These are phyloP conservation scores for Vigna radiata DNA, from an alignment of 306 rosid species.

Conservation along the genomic window DNA sequence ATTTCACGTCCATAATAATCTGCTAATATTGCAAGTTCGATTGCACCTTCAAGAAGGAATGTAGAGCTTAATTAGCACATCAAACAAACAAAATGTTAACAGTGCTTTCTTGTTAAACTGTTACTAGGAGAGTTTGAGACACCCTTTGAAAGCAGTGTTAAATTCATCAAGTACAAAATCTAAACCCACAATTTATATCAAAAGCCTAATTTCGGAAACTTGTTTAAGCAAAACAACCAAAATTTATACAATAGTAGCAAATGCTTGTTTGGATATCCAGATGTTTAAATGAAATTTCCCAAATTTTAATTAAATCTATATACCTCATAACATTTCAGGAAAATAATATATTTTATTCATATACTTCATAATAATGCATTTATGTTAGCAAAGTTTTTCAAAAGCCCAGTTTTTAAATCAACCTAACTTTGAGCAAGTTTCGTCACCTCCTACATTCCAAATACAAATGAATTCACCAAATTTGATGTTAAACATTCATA, in stretches of 20 bases:
- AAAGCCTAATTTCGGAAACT: neutral
- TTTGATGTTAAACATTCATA: constrained; percentile 15
- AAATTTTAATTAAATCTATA: neutral
- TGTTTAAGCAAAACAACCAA: constrained; percentile 16
- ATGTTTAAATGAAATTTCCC: neutral
- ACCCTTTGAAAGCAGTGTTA: constrained; percentile 21
- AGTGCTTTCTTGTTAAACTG: constrained; percentile 6
- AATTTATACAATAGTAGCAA: constrained; percentile 17
- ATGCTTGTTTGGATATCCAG: constrained; percentile 16
- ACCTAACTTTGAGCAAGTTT: constrained; percentile 15
- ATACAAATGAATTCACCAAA: neutral
- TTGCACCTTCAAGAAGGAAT: constrained; percentile 72
- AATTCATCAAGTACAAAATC: constrained; percentile 30
- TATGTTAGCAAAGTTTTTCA: neutral
- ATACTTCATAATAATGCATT: constrained; percentile 27
- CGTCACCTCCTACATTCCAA: constrained; percentile 10
- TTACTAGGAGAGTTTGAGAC: constrained; percentile 10
- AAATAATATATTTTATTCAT: constrained; percentile 4
- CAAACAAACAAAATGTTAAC: constrained; percentile 20
- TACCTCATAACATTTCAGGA: constrained; percentile 1
- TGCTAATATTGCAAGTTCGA: constrained; percentile 91
- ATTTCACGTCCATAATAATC: constrained; percentile 90
- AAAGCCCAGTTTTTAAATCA: constrained; percentile 14
- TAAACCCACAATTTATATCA: constrained; percentile 37
- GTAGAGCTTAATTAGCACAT: constrained; percentile 38